A percentile compares a stretch with the other conserved stretches of the same genome.
Conservation (phyloP, 768 basidiomycete genomes). For the Rhodotorula graminis region DNA sequence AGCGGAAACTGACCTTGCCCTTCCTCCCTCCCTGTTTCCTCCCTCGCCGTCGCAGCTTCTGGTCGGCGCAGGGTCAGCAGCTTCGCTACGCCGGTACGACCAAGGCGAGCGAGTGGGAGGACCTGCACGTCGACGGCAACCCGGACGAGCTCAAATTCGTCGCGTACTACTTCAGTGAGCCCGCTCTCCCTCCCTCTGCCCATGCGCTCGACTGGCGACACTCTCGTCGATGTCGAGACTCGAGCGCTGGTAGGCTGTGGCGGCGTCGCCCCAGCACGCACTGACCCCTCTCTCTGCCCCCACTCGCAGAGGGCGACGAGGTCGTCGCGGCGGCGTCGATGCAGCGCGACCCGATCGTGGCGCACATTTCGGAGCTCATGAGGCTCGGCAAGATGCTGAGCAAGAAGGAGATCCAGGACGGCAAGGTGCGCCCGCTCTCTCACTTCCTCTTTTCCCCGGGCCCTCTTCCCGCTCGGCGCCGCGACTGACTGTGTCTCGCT, state of each 20-base stretch:
- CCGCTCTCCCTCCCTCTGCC: neutral
- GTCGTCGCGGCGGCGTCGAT: slow-evolving; percentile 40
- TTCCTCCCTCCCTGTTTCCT: neutral
- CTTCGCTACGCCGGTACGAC: slow-evolving; percentile 78
- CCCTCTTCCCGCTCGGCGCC: slow-evolving; percentile 46
- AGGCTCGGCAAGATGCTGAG: slow-evolving; percentile 75
- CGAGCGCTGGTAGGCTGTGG: too few species aligned
- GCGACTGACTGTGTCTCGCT: too few species aligned
- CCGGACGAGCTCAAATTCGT: slow-evolving; percentile 76
- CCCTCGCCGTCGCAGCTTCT: slow-evolving; percentile 61
- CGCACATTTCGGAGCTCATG: slow-evolving; percentile 71
- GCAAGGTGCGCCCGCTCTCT: slow-evolving; percentile 51
- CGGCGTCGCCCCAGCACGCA: too few species aligned
- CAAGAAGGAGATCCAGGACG: slow-evolving; percentile 64
- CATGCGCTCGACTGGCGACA: too few species aligned
- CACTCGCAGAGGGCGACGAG: slow-evolving; percentile 21
- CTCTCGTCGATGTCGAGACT: too few species aligned
- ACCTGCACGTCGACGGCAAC: slow-evolving; percentile 71
- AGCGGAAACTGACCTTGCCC: neutral
- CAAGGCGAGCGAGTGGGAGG: slow-evolving; percentile 58
- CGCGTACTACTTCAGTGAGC: slow-evolving; percentile 58
- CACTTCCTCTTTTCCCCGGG: too few species aligned
- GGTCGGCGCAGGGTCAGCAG: slow-evolving; percentile 80
- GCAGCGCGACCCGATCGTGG: slow-evolving; percentile 50
- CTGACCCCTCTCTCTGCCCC: neutral